Base-by-base conservation (phyloP, 2,329 filamentous ascomycete species). In the Aureobasidium vineae region DNA sequence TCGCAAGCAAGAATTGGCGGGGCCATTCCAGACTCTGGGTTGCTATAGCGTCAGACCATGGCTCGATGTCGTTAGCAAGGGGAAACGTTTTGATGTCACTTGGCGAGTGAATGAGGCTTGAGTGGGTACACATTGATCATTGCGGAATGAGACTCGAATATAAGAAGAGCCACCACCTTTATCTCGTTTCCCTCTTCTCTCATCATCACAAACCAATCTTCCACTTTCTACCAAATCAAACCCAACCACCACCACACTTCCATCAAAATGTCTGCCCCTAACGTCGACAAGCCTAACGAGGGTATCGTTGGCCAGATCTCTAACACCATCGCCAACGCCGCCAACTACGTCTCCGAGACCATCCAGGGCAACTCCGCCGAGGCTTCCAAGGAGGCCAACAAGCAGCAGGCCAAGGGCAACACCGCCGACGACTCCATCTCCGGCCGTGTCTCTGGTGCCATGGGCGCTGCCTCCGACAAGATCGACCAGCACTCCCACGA, bases 381-480 rank as follows among this genome's bases (percentile, higher is more conserved):
- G 71, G 79, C 84, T 69, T 85, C 82, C 79, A 89, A 90, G 85
- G 86, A 89, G 80, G 80, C 81, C 80, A 89, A 90, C 85, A 89
- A 90, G 85, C 72, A 75, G 73, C 76, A 78, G 70, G 78, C 77
- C 73, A 79, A 79, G 70, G 87, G 87, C 77, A 89, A 89, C 83
- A 85, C 86, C 75, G 71, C 72, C 65, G 79, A 87, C 74, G 81
- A 81, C 69, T 70, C 71, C 71, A 6, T 86, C 67, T 75, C 78
- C 74, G 86, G 83, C 75, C 86, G 87, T 70, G 79, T 79, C 73
- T 78, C 76, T 53, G 84, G 83, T 69, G 84, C 81, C 66, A 78
- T 82, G 73, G 81, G 82, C 70, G 83, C 84, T 63, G 70, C 79
- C 52, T 69, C 71, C 68, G 82, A 86, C 79, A 86, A 86, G 82